Evolutionary conservation across 495 filamentous ascomycete genomes (phyloP), one percentile per base, ranked within the genome.

Genomic region (Echria macrotheca): DNA sequence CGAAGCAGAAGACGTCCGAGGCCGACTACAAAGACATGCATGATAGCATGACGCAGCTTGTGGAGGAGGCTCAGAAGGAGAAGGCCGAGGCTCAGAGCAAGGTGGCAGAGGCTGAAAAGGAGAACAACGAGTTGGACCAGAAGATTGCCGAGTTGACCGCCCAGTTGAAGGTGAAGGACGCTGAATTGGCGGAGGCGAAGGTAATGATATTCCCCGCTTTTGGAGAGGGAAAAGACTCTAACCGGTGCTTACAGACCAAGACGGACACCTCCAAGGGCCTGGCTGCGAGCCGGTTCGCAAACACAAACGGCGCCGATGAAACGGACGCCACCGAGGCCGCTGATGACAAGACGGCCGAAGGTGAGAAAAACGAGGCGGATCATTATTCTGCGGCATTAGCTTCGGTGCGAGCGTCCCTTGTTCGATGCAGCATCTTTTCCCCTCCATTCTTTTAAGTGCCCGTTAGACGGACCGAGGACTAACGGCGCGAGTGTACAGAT

Each of bases 11-110:
- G 65, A 75, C 68, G 17, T 66, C 70, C 17, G 62, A 71, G 59
- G 66, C 72, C 19, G 77, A 80, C 55, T 79, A 76, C 59, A 71
- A 75, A 54, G 72, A 75, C 48, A 73, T 79, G 72, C 74, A 80
- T 47, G 73, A 78, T 18, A 76, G 70, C 47, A 60, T 79, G 63
- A 71, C 68, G 7, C 53, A 66, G 52, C 59, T 76, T 39, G 66
- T 73, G 5, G 71, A 75, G 53, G 74, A 77, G 59, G 73, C 72
- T 45, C 65, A 73, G 47, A 65, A 72, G 55, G 61, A 69, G 57
- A 59, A 59, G 11, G 54, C 50, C 9, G 63, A 65, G 19, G 53
- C 56, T 24, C 66, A 65, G 45, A 56, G 59, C 44, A 63, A 58
- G 57, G 62, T 73, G 40, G 69, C 64, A n/a, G 69, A 76, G 61